Percentiles rank a stretch among this genome's conserved stretches.
Evolutionary conservation across 768 basidiomycete genomes (phyloP).

Genomic region (Agrocybe chaxingu): DNA sequence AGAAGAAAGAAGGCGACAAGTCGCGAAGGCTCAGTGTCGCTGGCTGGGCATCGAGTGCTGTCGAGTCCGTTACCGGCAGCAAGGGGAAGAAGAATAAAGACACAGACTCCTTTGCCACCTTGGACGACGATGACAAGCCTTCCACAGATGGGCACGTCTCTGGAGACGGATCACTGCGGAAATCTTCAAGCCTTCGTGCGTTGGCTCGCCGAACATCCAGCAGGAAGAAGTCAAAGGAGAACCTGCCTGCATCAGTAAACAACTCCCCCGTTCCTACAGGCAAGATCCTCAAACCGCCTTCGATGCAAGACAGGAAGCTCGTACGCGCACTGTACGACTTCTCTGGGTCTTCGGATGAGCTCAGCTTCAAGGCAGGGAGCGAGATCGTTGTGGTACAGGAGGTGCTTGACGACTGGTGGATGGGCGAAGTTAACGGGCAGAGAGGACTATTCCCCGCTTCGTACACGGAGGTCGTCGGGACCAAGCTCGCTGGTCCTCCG

Average conservation of each 20-base stretch:
- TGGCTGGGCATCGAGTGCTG: constrained; percentile 68
- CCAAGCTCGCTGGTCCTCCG: not conserved
- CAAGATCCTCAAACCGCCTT: constrained; percentile 47
- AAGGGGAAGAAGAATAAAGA: constrained; percentile 57
- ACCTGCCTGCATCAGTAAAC: constrained; percentile 2
- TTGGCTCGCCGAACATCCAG: constrained; percentile 25
- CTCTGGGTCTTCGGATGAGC: constrained; percentile 70
- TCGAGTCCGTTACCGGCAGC: constrained; percentile 54
- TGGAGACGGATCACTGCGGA: constrained; percentile 23
- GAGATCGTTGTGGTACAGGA: constrained; percentile 76
- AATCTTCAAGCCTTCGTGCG: constrained; percentile 25
- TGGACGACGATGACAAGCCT: constrained; percentile 44
- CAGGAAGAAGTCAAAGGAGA: constrained; percentile 34
- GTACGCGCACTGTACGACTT: constrained; percentile 79
- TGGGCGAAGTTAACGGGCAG: constrained; percentile 69
- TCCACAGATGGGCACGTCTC: constrained; percentile 16
- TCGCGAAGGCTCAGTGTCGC: constrained; percentile 44
- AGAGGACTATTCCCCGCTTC: constrained; percentile 81
- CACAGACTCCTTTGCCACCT: constrained; percentile 51
- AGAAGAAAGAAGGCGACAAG: constrained; percentile 26
- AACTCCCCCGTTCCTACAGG: constrained; percentile 1
- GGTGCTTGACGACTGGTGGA: constrained; percentile 89
- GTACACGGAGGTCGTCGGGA: constrained; percentile 55
- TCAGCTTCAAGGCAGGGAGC: constrained; percentile 71
- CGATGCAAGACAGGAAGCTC: constrained; percentile 46